Conservation (phyloP, 768 basidiomycete species). For the Gloeostereum incarnatum region DNA sequence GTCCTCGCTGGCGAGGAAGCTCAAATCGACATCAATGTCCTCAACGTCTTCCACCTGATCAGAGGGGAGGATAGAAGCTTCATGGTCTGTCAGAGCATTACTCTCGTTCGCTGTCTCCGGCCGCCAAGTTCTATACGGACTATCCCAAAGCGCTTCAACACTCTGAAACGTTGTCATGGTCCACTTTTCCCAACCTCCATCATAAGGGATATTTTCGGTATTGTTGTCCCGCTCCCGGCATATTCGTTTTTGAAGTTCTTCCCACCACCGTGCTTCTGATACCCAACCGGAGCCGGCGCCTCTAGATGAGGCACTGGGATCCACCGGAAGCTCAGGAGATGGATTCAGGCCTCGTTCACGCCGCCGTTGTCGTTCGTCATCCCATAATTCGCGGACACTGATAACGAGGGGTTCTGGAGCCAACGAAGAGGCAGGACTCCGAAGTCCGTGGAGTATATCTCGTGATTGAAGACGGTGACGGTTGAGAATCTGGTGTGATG, state of each 20-base stretch:
- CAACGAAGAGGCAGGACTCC: conserved; percentile 46
- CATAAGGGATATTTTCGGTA: conserved; percentile 6
- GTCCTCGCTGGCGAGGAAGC: no score
- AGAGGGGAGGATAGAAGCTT: conserved; percentile 40
- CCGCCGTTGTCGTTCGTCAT: conserved; percentile 83
- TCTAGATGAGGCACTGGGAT: conserved; percentile 56
- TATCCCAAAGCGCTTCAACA: conserved; percentile 78
- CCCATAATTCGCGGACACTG: conserved; percentile 92
- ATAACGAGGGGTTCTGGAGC: conserved; percentile 69
- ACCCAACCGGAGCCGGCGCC: conserved; percentile 55
- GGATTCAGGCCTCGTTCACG: conserved; percentile 57
- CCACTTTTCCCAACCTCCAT: conserved; percentile 54
- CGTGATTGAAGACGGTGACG: conserved; percentile 57
- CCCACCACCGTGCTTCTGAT: conserved; percentile 69
- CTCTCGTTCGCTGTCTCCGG: conserved; percentile 18
- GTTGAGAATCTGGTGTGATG: conserved; percentile 80
- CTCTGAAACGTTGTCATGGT: conserved; percentile 90
- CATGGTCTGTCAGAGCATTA: conserved; percentile 29
- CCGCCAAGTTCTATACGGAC: conserved; percentile 47
- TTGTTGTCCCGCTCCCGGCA: conserved; percentile 28
- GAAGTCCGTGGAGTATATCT: conserved; percentile 54
- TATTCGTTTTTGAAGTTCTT: conserved; percentile 56
- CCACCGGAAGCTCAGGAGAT: conserved; percentile 63
- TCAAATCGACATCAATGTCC: conserved; percentile 8
- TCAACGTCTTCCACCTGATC: conserved; percentile 14